Conservation (phyloP, 2,329 filamentous ascomycete genomes). For the Exophiala aquamarina region DNA sequence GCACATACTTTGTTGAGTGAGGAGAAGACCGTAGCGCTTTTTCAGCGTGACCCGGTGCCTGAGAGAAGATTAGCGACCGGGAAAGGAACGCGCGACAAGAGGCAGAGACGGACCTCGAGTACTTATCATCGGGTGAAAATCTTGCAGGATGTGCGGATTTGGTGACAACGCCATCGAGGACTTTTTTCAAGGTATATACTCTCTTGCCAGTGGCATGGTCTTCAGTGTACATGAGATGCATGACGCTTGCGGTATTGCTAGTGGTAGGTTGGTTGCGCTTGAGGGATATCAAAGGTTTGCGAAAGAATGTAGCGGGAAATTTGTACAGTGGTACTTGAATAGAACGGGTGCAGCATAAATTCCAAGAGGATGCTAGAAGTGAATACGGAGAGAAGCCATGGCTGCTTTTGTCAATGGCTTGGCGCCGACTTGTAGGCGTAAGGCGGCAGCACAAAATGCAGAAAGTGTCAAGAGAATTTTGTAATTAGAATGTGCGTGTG, state of each 20-base stretch:
- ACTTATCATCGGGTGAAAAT: constrained; percentile 98
- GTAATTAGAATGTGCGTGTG: too few species aligned
- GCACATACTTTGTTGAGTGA: constrained; percentile 71
- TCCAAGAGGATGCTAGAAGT: too few species aligned
- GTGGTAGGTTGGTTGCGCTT: not conserved
- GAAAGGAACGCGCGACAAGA: constrained; percentile 4
- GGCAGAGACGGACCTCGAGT: constrained; percentile 62
- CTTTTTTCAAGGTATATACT: constrained; percentile 80
- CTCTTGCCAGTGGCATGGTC: constrained; percentile 75
- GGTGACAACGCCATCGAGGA: constrained; percentile 73
- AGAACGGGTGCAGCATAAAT: too few species aligned
- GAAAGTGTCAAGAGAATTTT: too few species aligned
- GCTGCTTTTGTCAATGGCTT: too few species aligned
- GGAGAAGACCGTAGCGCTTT: constrained; percentile 83
- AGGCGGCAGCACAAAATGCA: too few species aligned
- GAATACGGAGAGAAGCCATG: too few species aligned
- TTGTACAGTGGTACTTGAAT: too few species aligned
- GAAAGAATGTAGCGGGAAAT: too few species aligned
- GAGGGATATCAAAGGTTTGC: too few species aligned
- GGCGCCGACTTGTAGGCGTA: too few species aligned
- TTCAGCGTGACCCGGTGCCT: constrained; percentile 93
- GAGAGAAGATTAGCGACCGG: not conserved
- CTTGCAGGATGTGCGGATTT: constrained; percentile 94
- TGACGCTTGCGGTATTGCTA: constrained; percentile 31
- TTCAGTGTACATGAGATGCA: constrained; percentile 85